Evolutionary conservation across 148 eudicot genomes (phyloP).

Genomic region (Camellia japonica): DNA sequence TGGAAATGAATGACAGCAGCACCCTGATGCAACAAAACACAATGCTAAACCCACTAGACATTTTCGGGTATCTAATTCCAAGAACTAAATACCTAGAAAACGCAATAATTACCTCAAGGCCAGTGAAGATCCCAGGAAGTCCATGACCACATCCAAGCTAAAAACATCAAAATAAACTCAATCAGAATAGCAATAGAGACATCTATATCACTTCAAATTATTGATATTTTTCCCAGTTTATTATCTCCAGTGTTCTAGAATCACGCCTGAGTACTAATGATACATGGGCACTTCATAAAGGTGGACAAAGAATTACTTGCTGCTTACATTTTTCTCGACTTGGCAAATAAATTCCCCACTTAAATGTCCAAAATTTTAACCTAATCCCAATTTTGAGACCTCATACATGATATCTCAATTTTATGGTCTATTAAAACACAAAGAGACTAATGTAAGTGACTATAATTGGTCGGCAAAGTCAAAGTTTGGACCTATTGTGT

Average conservation of each 20-base stretch:
- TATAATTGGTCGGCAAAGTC: too few relatives aligned
- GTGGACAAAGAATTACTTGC: not conserved
- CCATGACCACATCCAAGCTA: slow-evolving; percentile 99
- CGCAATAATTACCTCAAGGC: slow-evolving; percentile 57
- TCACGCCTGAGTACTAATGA: not conserved
- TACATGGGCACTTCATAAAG: not conserved
- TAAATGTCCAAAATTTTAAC: not conserved
- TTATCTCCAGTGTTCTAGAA: not conserved
- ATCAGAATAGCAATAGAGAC: slow-evolving; percentile 7
- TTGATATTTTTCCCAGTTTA: not conserved
- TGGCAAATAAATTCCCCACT: not conserved
- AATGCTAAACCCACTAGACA: slow-evolving; percentile 5
- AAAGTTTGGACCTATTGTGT: too few relatives aligned
- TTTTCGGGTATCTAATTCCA: not conserved
- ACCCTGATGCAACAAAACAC: slow-evolving; percentile 48
- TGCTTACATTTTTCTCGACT: not conserved
- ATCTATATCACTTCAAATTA: not conserved
- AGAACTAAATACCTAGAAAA: slow-evolving; percentile 6
- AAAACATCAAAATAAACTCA: slow-evolving; percentile 22
- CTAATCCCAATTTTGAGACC: not conserved
- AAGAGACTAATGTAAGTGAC: too few relatives aligned
- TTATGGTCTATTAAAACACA: not conserved
- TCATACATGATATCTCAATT: not conserved
- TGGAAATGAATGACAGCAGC: slow-evolving; percentile 82
- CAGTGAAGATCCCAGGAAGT: slow-evolving; percentile 89